phyloP scores from a whole-genome alignment of 371 early-diverging fungal species.

The Rhizopus sp. region DNA sequence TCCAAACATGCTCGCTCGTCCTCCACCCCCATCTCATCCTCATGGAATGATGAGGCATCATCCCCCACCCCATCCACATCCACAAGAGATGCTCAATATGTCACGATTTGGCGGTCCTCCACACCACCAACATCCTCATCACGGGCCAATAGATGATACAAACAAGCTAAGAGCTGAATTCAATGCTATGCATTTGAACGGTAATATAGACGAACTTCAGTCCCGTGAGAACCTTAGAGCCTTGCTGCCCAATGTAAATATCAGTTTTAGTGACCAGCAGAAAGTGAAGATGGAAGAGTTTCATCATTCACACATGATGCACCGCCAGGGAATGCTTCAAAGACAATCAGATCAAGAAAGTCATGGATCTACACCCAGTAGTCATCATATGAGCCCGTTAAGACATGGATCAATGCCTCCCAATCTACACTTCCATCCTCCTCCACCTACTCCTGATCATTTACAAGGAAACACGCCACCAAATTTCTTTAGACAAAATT shows the following conservation, averaged over 20 bases:
- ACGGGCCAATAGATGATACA: slow-evolving; percentile 8
- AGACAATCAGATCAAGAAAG: not conserved
- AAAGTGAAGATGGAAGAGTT: slow-evolving; percentile 16
- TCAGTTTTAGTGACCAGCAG: slow-evolving; percentile 55
- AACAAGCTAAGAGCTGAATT: slow-evolving; percentile 19
- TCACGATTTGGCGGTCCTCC: slow-evolving; percentile 6
- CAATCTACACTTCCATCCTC: too few species aligned
- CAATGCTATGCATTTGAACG: slow-evolving; percentile 14
- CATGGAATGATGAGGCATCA: slow-evolving; percentile 26
- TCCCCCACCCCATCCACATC: slow-evolving; percentile 2
- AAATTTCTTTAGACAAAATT: slow-evolving; percentile 1
- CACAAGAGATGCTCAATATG: slow-evolving; percentile 13
- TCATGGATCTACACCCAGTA: not conserved
- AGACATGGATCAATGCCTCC: not conserved
- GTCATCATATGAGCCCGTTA: not conserved
- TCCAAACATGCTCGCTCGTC: slow-evolving; percentile 29
- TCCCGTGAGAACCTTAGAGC: slow-evolving; percentile 63
- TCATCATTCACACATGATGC: slow-evolving; percentile 21
- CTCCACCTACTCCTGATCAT: not conserved
- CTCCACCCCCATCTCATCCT: slow-evolving; percentile 26
- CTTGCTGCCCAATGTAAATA: slow-evolving; percentile 71
- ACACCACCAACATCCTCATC: slow-evolving; percentile 9
- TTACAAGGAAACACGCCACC: not conserved
- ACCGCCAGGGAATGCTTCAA: not conserved
- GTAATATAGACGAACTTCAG: slow-evolving; percentile 13